These are phyloP conservation scores for Penicillium longicatenatum DNA, from an alignment of 495 filamentous ascomycete species.

Conservation along the genomic window DNA sequence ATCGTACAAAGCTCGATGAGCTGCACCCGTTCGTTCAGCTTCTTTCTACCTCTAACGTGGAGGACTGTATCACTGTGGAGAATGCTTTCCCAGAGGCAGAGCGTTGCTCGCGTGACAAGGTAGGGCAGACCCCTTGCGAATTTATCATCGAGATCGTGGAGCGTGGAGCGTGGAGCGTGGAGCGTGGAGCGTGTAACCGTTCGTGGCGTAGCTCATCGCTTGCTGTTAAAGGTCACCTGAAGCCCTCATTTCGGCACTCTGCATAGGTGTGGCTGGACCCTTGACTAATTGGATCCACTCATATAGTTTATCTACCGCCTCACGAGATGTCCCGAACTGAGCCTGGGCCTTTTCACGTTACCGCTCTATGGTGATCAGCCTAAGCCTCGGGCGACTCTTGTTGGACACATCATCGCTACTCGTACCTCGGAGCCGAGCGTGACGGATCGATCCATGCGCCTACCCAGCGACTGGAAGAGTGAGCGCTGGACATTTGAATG, in stretches of 20 bases:
- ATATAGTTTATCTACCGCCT: conserved; percentile 81
- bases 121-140: conserved; percentile 35
- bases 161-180: background rate
- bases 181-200: background rate
- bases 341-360: conserved; percentile 75
- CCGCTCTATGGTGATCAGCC: conserved; percentile 45
- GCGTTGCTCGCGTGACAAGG: conserved; percentile 79
- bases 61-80: conserved; percentile 76
- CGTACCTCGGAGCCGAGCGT: conserved; percentile 60
- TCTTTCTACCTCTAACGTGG: conserved; percentile 71
- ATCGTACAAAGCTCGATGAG: conserved; percentile 49
- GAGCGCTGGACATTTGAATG: conserved; percentile 39
- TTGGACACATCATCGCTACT: conserved; percentile 81
- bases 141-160: background rate
- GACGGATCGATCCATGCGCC: conserved; percentile 76
- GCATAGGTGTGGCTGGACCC: background rate
- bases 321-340: conserved; percentile 73
- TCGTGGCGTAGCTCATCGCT: background rate
- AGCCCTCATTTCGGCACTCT: background rate
- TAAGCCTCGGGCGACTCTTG: conserved; percentile 57
- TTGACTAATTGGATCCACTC: conserved; percentile 14
- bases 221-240: background rate
- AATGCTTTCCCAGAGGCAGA: conserved; percentile 73
- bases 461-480: conserved; percentile 64
- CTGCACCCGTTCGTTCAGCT: conserved; percentile 71